phyloP scores from a whole-genome alignment of 441 rosid genomes.

The Pelargonium cotyledonis region DNA sequence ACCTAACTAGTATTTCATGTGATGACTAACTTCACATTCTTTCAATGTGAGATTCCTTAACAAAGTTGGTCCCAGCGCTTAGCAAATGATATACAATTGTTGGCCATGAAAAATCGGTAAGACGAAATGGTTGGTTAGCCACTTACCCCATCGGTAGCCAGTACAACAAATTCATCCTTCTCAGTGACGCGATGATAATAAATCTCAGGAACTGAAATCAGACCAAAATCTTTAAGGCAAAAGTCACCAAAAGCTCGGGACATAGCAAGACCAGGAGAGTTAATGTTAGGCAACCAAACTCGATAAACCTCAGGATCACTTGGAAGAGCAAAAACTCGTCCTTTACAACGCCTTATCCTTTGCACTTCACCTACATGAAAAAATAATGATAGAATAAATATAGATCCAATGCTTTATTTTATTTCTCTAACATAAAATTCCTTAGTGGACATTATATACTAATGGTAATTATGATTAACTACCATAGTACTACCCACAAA shows the following conservation, averaged over 20 bases:
- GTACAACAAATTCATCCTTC: conserved; percentile 25
- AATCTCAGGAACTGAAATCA: conserved; percentile 23
- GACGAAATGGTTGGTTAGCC: not conserved
- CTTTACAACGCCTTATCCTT: conserved; percentile 22
- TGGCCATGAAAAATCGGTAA: not conserved
- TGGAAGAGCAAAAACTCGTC: conserved; percentile 25
- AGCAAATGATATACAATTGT: not conserved
- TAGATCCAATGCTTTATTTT: not conserved
- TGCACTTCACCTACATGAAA: conserved; percentile 19
- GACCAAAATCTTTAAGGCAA: conserved; percentile 27
- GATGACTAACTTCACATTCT: not conserved
- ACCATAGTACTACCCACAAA: too few species aligned
- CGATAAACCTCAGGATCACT: conserved; percentile 27
- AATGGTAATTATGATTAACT: too few species aligned
- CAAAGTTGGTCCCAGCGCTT: not conserved
- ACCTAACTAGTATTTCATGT: too few species aligned
- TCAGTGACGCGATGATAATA: conserved; percentile 17
- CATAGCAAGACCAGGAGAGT: conserved; percentile 29
- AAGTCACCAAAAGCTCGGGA: conserved; percentile 30
- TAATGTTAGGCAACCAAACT: conserved; percentile 23
- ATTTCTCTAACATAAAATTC: not conserved
- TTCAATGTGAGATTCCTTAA: not conserved
- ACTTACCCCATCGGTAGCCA: conserved; percentile 31
- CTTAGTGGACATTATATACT: not conserved
- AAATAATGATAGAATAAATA: not conserved